Percentiles rank a stretch among this genome's conserved stretches.
phyloP scores from a whole-genome alignment of 768 basidiomycete genomes.

The Lyophyllum semitale region DNA sequence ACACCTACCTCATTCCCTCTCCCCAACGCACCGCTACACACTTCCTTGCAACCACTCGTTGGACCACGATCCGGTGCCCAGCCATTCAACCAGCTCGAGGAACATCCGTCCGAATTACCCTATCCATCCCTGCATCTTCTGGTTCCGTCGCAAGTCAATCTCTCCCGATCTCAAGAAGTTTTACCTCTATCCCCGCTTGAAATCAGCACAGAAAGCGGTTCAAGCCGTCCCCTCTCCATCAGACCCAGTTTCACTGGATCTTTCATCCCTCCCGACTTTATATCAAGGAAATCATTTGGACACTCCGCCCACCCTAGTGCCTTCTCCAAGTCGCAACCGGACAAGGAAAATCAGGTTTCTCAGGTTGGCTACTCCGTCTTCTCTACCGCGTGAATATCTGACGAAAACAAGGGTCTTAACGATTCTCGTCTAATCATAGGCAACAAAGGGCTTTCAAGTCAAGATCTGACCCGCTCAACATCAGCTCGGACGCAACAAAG shows the following conservation, averaged over 20 bases:
- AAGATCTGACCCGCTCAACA: background rate
- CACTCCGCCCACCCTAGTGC: background rate
- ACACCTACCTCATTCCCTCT: background rate
- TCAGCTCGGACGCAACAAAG: background rate
- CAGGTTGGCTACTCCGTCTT: slow-evolving; percentile 4
- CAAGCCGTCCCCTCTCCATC: background rate
- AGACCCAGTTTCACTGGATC: background rate
- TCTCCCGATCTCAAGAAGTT: background rate
- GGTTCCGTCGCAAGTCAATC: background rate
- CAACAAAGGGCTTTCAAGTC: too few species aligned
- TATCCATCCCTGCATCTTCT: background rate
- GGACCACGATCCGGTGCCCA: background rate
- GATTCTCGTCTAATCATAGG: background rate
- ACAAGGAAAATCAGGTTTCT: background rate
- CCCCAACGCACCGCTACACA: background rate
- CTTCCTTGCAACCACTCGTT: background rate
- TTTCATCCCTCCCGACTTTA: background rate
- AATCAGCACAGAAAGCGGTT: background rate
- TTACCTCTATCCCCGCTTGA: background rate
- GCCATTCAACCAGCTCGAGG: background rate
- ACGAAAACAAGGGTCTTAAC: background rate
- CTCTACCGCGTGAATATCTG: background rate
- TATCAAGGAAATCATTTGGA: slow-evolving; percentile 1
- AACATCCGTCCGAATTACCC: background rate
- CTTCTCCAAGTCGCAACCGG: background rate